phyloP scores from a whole-genome alignment of 1,284 basidiomycete species.

The Melampsora americana region DNA sequence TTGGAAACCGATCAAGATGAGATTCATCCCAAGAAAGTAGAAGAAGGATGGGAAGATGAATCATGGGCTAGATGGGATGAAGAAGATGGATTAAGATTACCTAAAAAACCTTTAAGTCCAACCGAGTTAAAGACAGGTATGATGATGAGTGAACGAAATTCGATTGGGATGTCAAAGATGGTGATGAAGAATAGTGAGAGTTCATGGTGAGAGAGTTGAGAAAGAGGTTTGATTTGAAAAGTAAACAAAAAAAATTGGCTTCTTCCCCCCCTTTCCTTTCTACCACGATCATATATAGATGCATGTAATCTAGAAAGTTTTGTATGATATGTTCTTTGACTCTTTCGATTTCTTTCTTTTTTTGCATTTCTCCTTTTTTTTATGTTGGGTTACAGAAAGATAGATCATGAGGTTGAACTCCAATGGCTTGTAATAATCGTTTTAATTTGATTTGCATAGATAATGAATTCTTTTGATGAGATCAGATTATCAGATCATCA shows the following conservation, averaged over 20 bases:
- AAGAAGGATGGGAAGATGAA: not conserved
- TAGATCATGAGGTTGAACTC: too few relatives aligned
- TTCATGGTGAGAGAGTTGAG: not conserved
- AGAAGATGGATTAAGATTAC: constrained; percentile 7
- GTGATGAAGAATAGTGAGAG: not conserved
- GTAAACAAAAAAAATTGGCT: not conserved
- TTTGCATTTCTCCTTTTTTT: not conserved
- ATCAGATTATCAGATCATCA: too few relatives aligned
- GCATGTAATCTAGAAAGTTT: not conserved
- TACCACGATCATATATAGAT: not conserved
- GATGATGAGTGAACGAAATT: constrained; percentile 5
- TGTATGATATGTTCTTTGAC: not conserved
- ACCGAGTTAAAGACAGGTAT: constrained; percentile 10
- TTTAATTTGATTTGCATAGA: too few relatives aligned
- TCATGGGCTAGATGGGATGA: not conserved
- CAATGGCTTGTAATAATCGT: too few relatives aligned
- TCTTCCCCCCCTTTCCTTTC: not conserved
- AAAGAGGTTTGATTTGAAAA: not conserved
- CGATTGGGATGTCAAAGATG: not conserved
- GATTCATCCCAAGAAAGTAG: not conserved
- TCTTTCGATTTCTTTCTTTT: not conserved
- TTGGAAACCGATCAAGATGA: not conserved
- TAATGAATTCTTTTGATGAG: too few relatives aligned
- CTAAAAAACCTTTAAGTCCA: constrained; percentile 7
- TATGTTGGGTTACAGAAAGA: not conserved